phyloP scores from a whole-genome alignment of 257 asterid species.

The Linaria vulgaris region DNA sequence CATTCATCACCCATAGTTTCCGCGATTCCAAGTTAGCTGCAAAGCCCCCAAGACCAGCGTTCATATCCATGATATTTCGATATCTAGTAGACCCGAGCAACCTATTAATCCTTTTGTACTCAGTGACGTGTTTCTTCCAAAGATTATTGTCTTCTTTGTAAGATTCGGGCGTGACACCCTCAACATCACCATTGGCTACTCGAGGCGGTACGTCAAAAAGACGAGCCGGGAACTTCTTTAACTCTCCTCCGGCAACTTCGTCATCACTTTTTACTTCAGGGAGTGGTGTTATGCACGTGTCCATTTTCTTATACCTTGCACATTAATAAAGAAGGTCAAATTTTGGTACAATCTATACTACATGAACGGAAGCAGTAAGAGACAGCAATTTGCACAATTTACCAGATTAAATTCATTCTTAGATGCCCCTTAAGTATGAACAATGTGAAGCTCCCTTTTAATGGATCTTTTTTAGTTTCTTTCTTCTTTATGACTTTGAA shows the following conservation, averaged over 20 bases:
- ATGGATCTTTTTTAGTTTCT: too few relatives aligned
- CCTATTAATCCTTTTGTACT: slow-evolving; percentile 54
- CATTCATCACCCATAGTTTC: slow-evolving; percentile 91
- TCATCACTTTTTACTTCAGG: slow-evolving; percentile 52
- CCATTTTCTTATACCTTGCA: slow-evolving; percentile 79
- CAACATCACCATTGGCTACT: slow-evolving; percentile 57
- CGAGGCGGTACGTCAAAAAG: slow-evolving; percentile 80
- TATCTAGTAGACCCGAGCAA: slow-evolving; percentile 71
- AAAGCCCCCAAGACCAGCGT: slow-evolving; percentile 88
- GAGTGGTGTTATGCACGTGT: slow-evolving; percentile 65
- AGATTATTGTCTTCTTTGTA: slow-evolving; percentile 64
- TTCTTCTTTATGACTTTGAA: too few relatives aligned
- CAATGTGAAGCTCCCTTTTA: too few relatives aligned
- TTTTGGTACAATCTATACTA: too few relatives aligned
- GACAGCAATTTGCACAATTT: too few relatives aligned
- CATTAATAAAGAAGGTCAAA: neutral
- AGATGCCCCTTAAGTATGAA: too few relatives aligned
- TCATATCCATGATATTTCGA: slow-evolving; percentile 92
- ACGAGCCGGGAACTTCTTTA: slow-evolving; percentile 76
- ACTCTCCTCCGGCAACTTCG: slow-evolving; percentile 64
- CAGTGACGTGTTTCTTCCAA: slow-evolving; percentile 69
- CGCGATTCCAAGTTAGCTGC: slow-evolving; percentile 85
- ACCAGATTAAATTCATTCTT: too few relatives aligned
- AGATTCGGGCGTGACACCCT: slow-evolving; percentile 59
- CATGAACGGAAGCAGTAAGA: too few relatives aligned